These are phyloP conservation scores for Omphalea diandra DNA, from an alignment of 441 rosid species.

Conservation along the genomic window DNA sequence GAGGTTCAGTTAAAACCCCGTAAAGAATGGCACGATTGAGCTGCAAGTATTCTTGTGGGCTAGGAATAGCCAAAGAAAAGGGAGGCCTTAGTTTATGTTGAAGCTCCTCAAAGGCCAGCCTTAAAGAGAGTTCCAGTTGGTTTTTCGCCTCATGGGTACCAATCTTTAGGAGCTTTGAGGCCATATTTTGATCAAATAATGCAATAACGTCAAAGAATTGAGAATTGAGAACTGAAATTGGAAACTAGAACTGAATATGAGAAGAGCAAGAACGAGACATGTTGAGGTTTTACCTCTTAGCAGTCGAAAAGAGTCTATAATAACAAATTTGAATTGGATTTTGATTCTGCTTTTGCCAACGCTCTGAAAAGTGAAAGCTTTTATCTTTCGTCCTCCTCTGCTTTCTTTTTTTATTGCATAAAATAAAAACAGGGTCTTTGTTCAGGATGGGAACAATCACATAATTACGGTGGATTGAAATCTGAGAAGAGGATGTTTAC, in stretches of 20 bases:
- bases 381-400: too few relatives aligned
- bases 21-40: slow-evolving; percentile 64
- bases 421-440: too few relatives aligned
- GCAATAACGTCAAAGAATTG: too few relatives aligned
- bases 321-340: too few relatives aligned
- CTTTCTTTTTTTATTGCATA: too few relatives aligned
- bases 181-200: too few relatives aligned
- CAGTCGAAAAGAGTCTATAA: too few relatives aligned
- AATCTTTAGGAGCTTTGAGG: slow-evolving; percentile 37
- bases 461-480: too few relatives aligned
- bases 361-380: too few relatives aligned
- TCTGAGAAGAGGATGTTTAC: too few relatives aligned
- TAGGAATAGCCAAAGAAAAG: slow-evolving; percentile 50
- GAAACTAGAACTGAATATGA: not conserved
- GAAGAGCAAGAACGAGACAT: not conserved
- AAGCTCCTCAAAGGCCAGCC: slow-evolving; percentile 52
- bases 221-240: not conserved
- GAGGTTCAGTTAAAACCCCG: slow-evolving; percentile 53
- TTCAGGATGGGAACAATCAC: too few relatives aligned
- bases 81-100: slow-evolving; percentile 58
- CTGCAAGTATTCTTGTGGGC: slow-evolving; percentile 45
- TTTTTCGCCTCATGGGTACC: slow-evolving; percentile 46
- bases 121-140: slow-evolving; percentile 49
- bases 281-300: not conserved
- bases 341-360: too few relatives aligned